Evolutionary conservation across 225 moss, liverwort and hornwort species (phyloP), one percentile per base, ranked within the genome.

Genomic region (Asterella californica): DNA sequence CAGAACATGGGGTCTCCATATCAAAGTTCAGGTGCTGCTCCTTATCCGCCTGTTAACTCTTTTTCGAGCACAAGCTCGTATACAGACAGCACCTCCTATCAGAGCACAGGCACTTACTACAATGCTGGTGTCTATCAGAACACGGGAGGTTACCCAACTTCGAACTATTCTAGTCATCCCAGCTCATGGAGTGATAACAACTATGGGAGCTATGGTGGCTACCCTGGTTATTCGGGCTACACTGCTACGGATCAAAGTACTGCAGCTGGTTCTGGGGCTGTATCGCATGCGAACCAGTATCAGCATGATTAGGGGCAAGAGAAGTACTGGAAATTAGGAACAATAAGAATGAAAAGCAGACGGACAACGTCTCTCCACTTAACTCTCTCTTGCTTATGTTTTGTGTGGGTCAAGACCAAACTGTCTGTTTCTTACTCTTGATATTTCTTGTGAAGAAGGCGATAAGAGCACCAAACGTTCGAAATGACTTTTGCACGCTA

Each of bases 101-200:
- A 88, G 81, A 89, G 63, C 85, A 79, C 91, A 78, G 83, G 87
- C 83, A 90, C 80, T 90, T 97, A 85, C 85, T 93, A 90, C 88
- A 91, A 94, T 86, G 87, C 88, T 74, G 90, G 85, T 86, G 87
- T 80, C 74, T 92, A 91, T 79, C 90, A 87, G 77, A 87, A 86
- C 89, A 89, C 89, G 83, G 85, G 86, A 87, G 91, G 75, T 65
- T 90, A 92, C 72, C 90, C 83, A 55, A 83, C 85, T 86, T 72
- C 89, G 71, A 85, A 87, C 81, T 94, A 88, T 63, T 90, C 82
- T 83, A 91, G 89, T 76, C 94, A 85, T 84, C 73, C 85, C 66
- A 90, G 82, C 82, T 79, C 88, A 34, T 99, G 97, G 97, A 91
- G 80, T 87, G 88, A 91, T 70, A 86, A 77, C 61, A 93, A 79